Conservation (phyloP, 2,329 filamentous ascomycete species). For the Fonsecaea monophora region DNA sequence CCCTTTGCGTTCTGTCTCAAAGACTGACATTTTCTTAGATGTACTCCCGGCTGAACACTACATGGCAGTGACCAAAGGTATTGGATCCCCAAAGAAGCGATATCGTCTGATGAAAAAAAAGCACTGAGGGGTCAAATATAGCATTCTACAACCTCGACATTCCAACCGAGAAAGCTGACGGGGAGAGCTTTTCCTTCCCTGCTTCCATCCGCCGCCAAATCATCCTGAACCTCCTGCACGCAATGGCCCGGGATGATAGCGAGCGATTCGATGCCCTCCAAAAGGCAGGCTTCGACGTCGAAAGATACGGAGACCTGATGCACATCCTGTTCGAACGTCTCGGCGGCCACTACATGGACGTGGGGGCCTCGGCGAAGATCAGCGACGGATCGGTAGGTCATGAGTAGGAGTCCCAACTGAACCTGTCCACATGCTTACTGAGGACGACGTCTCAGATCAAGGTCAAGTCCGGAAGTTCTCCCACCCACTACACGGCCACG, state of each 20-base stretch:
- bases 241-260: conserved; percentile 44
- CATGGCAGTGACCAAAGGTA: conserved; percentile 29
- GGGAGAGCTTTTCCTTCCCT: conserved; percentile 41
- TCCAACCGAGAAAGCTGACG: conserved; percentile 37
- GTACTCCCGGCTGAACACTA: conserved; percentile 41
- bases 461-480: conserved; percentile 50
- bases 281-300: conserved; percentile 51
- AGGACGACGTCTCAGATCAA: conserved; percentile 47
- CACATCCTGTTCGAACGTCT: conserved; percentile 52
- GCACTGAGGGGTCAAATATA: background rate
- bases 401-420: background rate
- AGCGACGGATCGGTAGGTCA: conserved; percentile 44
- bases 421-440: background rate
- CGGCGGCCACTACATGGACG: conserved; percentile 58
- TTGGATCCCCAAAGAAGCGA: conserved; percentile 37
- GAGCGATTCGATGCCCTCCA: conserved; percentile 50
- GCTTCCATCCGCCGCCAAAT: conserved; percentile 42
- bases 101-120: background rate
- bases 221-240: conserved; percentile 42
- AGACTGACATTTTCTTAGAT: background rate
- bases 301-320: conserved; percentile 48
- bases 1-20: background rate
- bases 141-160: conserved; percentile 28
- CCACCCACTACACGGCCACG: conserved; percentile 46
- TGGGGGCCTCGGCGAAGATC: conserved; percentile 53